A percentile compares a stretch with the other conserved stretches of the same genome.
phyloP scores from a whole-genome alignment of 225 moss, liverwort and hornwort species.

The Neckera pumila region DNA sequence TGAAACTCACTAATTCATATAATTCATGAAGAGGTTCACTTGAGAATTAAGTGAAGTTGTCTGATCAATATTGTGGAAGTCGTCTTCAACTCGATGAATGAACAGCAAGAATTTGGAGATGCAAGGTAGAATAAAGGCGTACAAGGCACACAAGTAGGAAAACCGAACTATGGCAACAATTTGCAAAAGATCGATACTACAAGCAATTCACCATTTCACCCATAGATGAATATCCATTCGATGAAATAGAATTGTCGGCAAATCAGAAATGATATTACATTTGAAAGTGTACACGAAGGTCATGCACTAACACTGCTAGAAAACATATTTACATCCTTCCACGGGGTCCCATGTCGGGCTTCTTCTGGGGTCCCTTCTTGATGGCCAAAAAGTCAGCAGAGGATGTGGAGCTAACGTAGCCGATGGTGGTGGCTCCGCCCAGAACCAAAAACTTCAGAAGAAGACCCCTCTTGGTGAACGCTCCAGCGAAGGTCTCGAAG shows the following conservation, averaged over 20 bases:
- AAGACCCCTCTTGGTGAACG: conserved; percentile 68
- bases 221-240: neutral
- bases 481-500: conserved; percentile 65
- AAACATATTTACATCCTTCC: conserved; percentile 34
- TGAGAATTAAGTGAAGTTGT: neutral
- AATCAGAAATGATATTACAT: conserved; percentile 24
- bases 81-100: neutral
- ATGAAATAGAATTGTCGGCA: conserved; percentile 11
- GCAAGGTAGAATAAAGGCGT: neutral
- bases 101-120: neutral
- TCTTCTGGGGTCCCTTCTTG: conserved; percentile 48
- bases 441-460: conserved; percentile 73
- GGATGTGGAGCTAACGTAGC: conserved; percentile 56
- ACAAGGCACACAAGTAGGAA: neutral
- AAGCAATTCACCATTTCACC: neutral
- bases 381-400: conserved; percentile 49
- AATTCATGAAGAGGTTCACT: neutral
- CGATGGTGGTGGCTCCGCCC: conserved; percentile 72
- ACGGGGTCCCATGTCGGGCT: conserved; percentile 32
- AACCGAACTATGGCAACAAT: too few relatives aligned
- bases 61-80: neutral
- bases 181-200: neutral
- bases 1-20: neutral
- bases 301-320: conserved; percentile 16
- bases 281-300: conserved; percentile 11